These are phyloP conservation scores for Solanum hybrid DNA, from an alignment of 305 asterid genomes.

Conservation along the genomic window DNA sequence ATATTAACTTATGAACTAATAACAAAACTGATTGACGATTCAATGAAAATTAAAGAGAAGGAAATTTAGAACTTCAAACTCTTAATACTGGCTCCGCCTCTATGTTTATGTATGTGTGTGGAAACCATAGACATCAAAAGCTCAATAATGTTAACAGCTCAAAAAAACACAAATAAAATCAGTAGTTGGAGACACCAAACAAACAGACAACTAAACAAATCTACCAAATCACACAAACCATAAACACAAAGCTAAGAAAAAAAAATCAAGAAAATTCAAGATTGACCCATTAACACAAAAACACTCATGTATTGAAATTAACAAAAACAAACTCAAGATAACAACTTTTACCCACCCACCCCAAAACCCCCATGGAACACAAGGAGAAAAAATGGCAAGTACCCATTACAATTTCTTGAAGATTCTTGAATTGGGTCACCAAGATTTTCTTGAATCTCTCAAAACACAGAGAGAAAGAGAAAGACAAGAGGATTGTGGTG, in stretches of 20 bases:
- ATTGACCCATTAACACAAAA: slow-evolving; percentile 3
- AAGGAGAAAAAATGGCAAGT: slow-evolving; percentile 11
- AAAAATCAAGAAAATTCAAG: background rate
- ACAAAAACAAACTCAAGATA: background rate
- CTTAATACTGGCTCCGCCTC: too few species aligned
- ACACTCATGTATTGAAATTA: background rate
- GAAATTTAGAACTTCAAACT: too few species aligned
- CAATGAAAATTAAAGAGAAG: background rate
- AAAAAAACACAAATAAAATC: background rate
- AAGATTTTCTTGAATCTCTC: slow-evolving; percentile 13
- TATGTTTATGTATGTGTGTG: background rate
- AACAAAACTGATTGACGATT: too few species aligned
- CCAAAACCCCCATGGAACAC: background rate
- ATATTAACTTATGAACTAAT: background rate
- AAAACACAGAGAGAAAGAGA: slow-evolving; percentile 2
- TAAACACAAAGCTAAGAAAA: background rate
- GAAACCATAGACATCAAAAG: slow-evolving; percentile 9
- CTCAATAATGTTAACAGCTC: background rate
- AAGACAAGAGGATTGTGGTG: background rate
- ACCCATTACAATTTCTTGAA: slow-evolving; percentile 28
- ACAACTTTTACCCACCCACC: background rate
- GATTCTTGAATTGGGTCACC: slow-evolving; percentile 13
- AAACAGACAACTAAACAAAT: background rate
- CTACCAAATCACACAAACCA: slow-evolving; percentile 2
- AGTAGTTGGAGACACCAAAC: background rate